Conservation (phyloP, 2,329 filamentous ascomycete species). For the Fusarium cyanostomum region DNA sequence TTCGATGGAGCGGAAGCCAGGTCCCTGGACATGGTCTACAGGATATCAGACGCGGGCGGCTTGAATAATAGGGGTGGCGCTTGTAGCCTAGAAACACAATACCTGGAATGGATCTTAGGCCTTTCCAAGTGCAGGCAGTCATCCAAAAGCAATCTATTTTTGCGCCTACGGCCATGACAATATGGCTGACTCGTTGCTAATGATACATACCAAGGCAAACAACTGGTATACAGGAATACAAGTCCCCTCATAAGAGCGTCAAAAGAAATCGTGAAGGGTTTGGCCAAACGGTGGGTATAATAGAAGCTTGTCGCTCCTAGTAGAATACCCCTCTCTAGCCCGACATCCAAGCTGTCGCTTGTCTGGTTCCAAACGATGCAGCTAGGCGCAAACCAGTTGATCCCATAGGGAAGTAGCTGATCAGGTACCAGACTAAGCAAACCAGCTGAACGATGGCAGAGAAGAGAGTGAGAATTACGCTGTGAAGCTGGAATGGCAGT, state of each 20-base stretch:
- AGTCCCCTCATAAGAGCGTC: neutral
- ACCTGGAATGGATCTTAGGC: too few relatives aligned
- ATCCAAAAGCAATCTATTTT: conserved; percentile 2
- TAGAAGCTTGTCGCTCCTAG: neutral
- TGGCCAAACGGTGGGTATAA: neutral
- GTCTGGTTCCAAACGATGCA: conserved; percentile 83
- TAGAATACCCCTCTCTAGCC: conserved; percentile 57
- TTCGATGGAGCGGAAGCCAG: too few relatives aligned
- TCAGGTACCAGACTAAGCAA: conserved; percentile 88
- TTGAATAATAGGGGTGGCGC: too few relatives aligned
- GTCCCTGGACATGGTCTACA: too few relatives aligned
- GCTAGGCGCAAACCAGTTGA: conserved; percentile 87
- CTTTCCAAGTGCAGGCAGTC: conserved; percentile 1
- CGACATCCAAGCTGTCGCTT: conserved; percentile 88
- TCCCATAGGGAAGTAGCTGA: conserved; percentile 99
- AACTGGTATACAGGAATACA: conserved; percentile 8
- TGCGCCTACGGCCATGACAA: neutral
- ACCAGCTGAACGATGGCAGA: conserved; percentile 85
- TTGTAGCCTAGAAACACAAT: too few relatives aligned
- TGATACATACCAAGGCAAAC: conserved; percentile 10
- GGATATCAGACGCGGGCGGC: too few relatives aligned
- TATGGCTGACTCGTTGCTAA: neutral
- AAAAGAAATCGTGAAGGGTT: neutral
- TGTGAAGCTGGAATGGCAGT: conserved; percentile 72
- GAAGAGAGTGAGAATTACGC: conserved; percentile 83